Base-by-base conservation (phyloP, 2,329 filamentous ascomycete species). In the Calonectria pseudoturangicola region DNA sequence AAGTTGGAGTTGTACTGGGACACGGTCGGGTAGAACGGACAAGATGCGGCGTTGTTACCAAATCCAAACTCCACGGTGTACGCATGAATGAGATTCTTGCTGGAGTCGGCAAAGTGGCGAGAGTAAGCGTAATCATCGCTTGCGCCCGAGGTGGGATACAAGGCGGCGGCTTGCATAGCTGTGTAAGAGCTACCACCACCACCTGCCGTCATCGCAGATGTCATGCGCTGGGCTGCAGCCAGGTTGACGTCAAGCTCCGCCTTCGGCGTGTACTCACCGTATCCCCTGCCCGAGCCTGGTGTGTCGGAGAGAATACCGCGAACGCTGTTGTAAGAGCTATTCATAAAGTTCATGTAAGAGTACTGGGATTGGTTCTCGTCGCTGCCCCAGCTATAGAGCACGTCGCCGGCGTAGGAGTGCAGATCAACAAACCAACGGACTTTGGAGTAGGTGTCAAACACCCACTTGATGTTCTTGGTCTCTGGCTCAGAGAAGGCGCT, bases 381-480 rank as follows among this genome's bases (percentile, higher is more conserved):
- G 74, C 87, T 86, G 33, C 88, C 88, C 88, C 88, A 90, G 76
- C 83, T 85, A 82, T 90, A 90, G 27, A 90, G 81, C 12, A 90
- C 83, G 48, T 86, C 74, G 13, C 87, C 87, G 2, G 85, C 82
- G 39, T 85, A 87, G 7, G 87, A 88, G 83, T 90, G 89, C 43
- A 90, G 84, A 73, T 90, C 89, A 73, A 90, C 82, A 79, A 89
- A 89, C 88, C 88, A 90, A 33, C 86, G 83, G 39, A 90, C 82
- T 71, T 86, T 86, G 60, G 82, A 80, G 80, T 87, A 88, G 27
- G 84, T 83, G 75, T 88, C 85, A 75, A 89, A 83, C 15, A 89
- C 80, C 79, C 86, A 89, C 74, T 87, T 87, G 75, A 89, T 84
- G 77, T 86, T 88, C 79, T 87, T 83, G 0, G 88, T 87, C 80